phyloP scores from a whole-genome alignment of 1,139 yeast genomes.

The Candida tunisiensis region DNA sequence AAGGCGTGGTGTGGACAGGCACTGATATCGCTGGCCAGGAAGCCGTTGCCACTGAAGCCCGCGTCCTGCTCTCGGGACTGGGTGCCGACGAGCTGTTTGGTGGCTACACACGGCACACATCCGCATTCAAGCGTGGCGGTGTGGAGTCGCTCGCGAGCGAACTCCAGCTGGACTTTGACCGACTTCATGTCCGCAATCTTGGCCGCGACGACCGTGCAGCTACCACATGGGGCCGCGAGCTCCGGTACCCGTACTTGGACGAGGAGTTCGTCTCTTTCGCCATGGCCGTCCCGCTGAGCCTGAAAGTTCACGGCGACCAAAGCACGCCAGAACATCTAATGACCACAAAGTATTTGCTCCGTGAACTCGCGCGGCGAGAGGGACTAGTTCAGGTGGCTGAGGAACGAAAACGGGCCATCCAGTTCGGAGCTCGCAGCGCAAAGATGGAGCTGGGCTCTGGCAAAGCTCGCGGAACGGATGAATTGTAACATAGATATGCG shows the following conservation, averaged over 20 bases:
- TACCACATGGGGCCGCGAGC: conserved; percentile 75
- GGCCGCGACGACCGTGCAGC: conserved; percentile 88
- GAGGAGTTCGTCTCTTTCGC: conserved; percentile 39
- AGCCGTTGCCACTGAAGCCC: conserved; percentile 33
- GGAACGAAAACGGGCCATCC: conserved; percentile 90
- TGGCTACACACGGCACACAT: conserved; percentile 71
- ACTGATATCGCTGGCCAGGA: conserved; percentile 3
- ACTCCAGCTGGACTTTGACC: conserved; percentile 48
- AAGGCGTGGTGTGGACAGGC: conserved; percentile 16
- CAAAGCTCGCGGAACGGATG: conserved; percentile 47
- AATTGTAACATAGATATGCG: conserved; percentile 6
- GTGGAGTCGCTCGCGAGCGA: conserved; percentile 30
- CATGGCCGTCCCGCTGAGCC: conserved; percentile 16
- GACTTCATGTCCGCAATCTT: conserved; percentile 63
- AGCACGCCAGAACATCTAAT: conserved; percentile 1
- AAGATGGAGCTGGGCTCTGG: conserved; percentile 69
- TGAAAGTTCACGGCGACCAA: conserved; percentile 13
- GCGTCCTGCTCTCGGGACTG: conserved; percentile 76
- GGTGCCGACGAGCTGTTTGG: conserved; percentile 96
- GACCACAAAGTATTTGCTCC: conserved; percentile 49
- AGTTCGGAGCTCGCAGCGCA: conserved; percentile 91
- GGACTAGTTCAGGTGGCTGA: conserved; percentile 40
- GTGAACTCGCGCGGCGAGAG: conserved; percentile 37
- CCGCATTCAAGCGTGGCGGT: conserved; percentile 14
- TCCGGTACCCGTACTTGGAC: conserved; percentile 79